These are phyloP conservation scores for Penicillium olsonii DNA, from an alignment of 2,329 filamentous ascomycete species.

Conservation along the genomic window DNA sequence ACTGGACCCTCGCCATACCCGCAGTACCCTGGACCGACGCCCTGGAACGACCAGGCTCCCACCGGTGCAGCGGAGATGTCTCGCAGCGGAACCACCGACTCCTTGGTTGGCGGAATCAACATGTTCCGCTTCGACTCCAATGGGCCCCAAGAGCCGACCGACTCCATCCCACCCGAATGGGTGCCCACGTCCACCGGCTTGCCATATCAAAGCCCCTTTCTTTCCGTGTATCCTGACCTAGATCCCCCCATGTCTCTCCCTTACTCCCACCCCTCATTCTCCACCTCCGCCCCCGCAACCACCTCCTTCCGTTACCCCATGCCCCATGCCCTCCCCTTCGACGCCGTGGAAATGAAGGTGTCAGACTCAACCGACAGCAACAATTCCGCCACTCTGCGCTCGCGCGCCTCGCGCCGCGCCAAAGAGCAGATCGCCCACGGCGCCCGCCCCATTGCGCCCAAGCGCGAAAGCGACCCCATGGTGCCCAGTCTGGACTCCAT, in stretches of 20 bases:
- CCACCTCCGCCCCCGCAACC: slow-evolving; percentile 38
- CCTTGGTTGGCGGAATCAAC: slow-evolving; percentile 44
- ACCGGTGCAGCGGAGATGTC: slow-evolving; percentile 45
- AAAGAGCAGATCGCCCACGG: slow-evolving; percentile 52
- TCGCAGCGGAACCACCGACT: slow-evolving; percentile 48
- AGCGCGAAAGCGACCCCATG: slow-evolving; percentile 39
- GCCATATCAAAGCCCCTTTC: slow-evolving; percentile 19
- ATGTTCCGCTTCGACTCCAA: slow-evolving; percentile 49
- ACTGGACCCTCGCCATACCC: slow-evolving; percentile 11
- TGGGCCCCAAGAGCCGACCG: slow-evolving; percentile 28
- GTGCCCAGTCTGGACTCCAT: slow-evolving; percentile 24
- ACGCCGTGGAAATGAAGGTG: slow-evolving; percentile 53
- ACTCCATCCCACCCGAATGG: slow-evolving; percentile 27
- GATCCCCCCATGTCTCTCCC: slow-evolving; percentile 31
- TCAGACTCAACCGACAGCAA: slow-evolving; percentile 52
- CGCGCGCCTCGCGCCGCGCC: slow-evolving; percentile 49
- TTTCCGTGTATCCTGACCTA: slow-evolving; percentile 29
- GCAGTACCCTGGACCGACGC: slow-evolving; percentile 17
- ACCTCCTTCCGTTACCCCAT: slow-evolving; percentile 30
- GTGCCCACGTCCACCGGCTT: slow-evolving; percentile 23
- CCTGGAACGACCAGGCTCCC: slow-evolving; percentile 28
- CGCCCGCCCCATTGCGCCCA: slow-evolving; percentile 53
- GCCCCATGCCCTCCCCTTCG: slow-evolving; percentile 38
- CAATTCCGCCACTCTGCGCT: slow-evolving; percentile 44
- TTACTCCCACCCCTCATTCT: slow-evolving; percentile 36